Conservation (phyloP, 176 grass and related monocot genomes). For the Hyparrhenia diplandra region DNA sequence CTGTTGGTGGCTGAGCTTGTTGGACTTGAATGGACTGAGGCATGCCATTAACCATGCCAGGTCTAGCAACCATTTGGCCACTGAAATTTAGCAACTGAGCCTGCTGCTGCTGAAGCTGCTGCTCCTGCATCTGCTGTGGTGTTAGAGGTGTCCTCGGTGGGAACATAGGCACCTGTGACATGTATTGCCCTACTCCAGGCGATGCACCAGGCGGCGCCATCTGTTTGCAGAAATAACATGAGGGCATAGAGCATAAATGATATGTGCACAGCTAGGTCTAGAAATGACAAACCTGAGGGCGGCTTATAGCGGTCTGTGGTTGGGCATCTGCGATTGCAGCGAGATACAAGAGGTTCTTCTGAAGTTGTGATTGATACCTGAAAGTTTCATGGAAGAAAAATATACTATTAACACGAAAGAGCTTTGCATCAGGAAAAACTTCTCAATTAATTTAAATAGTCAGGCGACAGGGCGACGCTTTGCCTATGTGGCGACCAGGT, state of each 20-base stretch:
- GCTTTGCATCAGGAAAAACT: neutral
- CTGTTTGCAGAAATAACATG: constrained; percentile 41
- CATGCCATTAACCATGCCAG: constrained; percentile 54
- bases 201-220: constrained; percentile 52
- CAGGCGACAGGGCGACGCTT: neutral
- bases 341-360: constrained; percentile 92
- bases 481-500: neutral
- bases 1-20: constrained; percentile 11
- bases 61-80: constrained; percentile 55
- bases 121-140: constrained; percentile 75
- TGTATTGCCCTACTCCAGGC: constrained; percentile 47
- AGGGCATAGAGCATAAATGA: neutral
- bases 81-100: constrained; percentile 50
- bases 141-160: constrained; percentile 67
- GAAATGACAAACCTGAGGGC: constrained; percentile 66
- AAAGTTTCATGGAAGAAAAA: constrained; percentile 25
- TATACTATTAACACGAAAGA: neutral
- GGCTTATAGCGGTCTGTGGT: constrained; percentile 61
- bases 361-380: constrained; percentile 96
- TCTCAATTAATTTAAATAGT: neutral
- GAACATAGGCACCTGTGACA: constrained; percentile 62
- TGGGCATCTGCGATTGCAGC: constrained; percentile 92
- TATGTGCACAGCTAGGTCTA: neutral
- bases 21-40: constrained; percentile 46
- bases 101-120: constrained; percentile 74